These are phyloP conservation scores for Ruellia speciosa DNA, from an alignment of 305 asterid species.

Conservation along the genomic window DNA sequence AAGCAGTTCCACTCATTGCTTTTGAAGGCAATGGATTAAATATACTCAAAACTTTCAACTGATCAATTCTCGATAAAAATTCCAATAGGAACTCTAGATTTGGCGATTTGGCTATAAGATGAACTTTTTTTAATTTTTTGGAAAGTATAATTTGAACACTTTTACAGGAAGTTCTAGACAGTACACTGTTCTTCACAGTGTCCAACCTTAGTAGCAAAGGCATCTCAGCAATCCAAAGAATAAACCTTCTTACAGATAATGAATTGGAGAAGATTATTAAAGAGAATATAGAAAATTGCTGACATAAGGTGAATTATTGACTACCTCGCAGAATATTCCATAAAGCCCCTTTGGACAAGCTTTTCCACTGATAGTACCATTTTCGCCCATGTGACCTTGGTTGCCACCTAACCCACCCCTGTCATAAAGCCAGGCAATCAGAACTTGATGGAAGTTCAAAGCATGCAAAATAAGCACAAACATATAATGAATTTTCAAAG, in stretches of 20 bases:
- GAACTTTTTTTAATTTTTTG: too few species aligned
- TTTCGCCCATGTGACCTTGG: constrained; percentile 57
- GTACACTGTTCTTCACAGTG: too few species aligned
- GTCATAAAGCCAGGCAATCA: constrained; percentile 19
- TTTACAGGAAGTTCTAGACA: too few species aligned
- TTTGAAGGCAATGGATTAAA: too few species aligned
- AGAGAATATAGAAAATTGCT: background rate
- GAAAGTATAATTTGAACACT: too few species aligned
- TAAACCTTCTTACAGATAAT: background rate
- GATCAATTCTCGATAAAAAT: too few species aligned
- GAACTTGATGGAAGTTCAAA: background rate
- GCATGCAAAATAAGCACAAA: too few species aligned
- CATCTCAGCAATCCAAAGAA: constrained; percentile 2
- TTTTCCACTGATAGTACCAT: constrained; percentile 84
- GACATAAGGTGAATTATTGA: constrained; percentile 10
- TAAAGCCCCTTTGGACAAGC: constrained; percentile 94
- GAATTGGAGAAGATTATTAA: background rate
- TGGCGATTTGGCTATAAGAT: too few species aligned
- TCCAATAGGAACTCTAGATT: too few species aligned
- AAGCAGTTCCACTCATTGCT: too few species aligned
- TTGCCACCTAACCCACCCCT: constrained; percentile 92
- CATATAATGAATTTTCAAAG: background rate
- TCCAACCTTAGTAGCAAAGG: too few species aligned
- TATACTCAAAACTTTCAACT: too few species aligned
- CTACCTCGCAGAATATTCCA: constrained; percentile 86